Evolutionary conservation across 1,284 basidiomycete genomes (phyloP).

Genomic region (Takashimella tepidaria): DNA sequence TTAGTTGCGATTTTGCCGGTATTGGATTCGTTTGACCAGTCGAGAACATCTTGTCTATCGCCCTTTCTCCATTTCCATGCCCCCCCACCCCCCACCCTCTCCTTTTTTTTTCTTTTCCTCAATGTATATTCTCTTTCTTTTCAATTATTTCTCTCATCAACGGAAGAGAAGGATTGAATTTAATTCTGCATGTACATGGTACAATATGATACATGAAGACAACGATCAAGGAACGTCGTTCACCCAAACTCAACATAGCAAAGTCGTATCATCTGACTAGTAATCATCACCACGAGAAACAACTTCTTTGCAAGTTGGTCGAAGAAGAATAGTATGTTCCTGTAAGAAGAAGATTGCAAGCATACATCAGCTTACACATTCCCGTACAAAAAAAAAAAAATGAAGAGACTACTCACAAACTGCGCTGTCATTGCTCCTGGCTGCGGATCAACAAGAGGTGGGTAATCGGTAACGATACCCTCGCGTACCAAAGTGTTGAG

Average conservation of each 20-base stretch:
- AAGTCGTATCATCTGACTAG: constrained; percentile 41
- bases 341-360: constrained; percentile 33
- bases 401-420: constrained; percentile 58
- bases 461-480: constrained; percentile 88
- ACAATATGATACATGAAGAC: background rate
- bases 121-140: background rate
- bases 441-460: constrained; percentile 74
- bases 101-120: background rate
- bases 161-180: too few relatives aligned
- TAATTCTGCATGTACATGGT: constrained; percentile 3
- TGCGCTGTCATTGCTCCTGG: constrained; percentile 83
- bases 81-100: too few relatives aligned
- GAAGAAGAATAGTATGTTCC: constrained; percentile 89
- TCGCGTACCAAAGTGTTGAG: constrained; percentile 83
- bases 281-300: constrained; percentile 94
- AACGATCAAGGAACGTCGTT: too few relatives aligned
- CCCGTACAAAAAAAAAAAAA: background rate
- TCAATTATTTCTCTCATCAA: too few relatives aligned
- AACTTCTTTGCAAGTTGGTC: constrained; percentile 90
- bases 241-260: too few relatives aligned
- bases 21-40: too few relatives aligned
- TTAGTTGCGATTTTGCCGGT: background rate
- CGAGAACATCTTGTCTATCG: too few relatives aligned
- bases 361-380: background rate
- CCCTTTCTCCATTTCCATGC: too few relatives aligned